Evolutionary conservation across 2,329 filamentous ascomycete species (phyloP).

Genomic region (Fusarium domesticum): DNA sequence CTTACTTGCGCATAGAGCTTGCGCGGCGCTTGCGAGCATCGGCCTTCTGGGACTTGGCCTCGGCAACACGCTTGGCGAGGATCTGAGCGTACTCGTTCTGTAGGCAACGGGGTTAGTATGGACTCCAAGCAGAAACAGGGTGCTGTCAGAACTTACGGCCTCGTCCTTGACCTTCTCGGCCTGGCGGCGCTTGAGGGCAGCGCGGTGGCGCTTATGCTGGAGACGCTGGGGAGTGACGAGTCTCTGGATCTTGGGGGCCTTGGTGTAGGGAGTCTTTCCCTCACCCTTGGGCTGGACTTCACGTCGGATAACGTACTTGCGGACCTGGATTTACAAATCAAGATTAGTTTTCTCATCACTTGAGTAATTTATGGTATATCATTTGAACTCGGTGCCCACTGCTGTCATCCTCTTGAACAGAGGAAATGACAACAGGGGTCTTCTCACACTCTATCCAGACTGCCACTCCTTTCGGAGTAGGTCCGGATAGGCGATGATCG

Average conservation of each 20-base stretch:
- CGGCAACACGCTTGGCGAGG: slow-evolving; percentile 93
- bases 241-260: slow-evolving; percentile 99
- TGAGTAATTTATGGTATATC: slow-evolving; percentile 9
- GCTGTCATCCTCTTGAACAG: slow-evolving; percentile 4
- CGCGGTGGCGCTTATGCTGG: slow-evolving; percentile 98
- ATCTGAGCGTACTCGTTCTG: slow-evolving; percentile 97
- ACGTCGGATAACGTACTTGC: slow-evolving; percentile 99
- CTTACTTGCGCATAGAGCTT: slow-evolving; percentile 90
- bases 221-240: slow-evolving; percentile 99
- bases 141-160: slow-evolving; percentile 66
- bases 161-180: slow-evolving; percentile 98
- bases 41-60: slow-evolving; percentile 91
- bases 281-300: slow-evolving; percentile 96
- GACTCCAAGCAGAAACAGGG: background rate
- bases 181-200: slow-evolving; percentile 97
- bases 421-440: slow-evolving; percentile 23
- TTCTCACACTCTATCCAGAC: slow-evolving; percentile 61
- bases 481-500: slow-evolving; percentile 68
- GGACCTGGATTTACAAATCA: slow-evolving; percentile 61
- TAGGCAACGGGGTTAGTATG: slow-evolving; percentile 32
- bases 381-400: slow-evolving; percentile 24
- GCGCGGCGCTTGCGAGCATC: slow-evolving; percentile 96
- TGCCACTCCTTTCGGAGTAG: slow-evolving; percentile 44
- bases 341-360: slow-evolving; percentile 39
- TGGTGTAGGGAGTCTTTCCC: slow-evolving; percentile 98